Conservation (phyloP, 495 filamentous ascomycete species). For the Penicillium riverlandense region DNA sequence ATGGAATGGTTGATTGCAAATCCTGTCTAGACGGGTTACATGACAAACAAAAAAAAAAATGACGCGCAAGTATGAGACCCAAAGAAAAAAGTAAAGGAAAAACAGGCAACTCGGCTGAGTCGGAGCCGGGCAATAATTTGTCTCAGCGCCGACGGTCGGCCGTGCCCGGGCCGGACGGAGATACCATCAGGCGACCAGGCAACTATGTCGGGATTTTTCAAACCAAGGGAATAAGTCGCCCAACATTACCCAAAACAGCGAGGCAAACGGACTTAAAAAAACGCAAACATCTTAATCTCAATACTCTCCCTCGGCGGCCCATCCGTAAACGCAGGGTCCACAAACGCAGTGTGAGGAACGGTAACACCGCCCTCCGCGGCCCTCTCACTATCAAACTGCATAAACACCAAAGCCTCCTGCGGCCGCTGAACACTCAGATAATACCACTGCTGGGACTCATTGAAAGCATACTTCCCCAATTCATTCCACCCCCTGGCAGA, state of each 20-base stretch:
- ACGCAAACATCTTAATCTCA: slow-evolving; percentile 34
- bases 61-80: neutral
- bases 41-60: neutral
- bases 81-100: too few species aligned
- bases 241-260: neutral
- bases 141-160: neutral
- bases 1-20: neutral
- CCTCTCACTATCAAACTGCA: slow-evolving; percentile 22
- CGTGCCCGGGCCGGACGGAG: slow-evolving; percentile 19
- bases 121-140: neutral
- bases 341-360: slow-evolving; percentile 47
- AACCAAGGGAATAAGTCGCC: too few species aligned
- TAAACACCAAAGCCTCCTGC: slow-evolving; percentile 22
- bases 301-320: slow-evolving; percentile 46
- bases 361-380: slow-evolving; percentile 8
- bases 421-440: slow-evolving; percentile 17
- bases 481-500: slow-evolving; percentile 11
- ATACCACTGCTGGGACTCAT: slow-evolving; percentile 18
- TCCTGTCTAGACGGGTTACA: too few species aligned
- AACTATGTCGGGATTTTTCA: neutral
- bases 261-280: neutral
- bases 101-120: neutral
- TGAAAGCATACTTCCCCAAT: slow-evolving; percentile 7
- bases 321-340: slow-evolving; percentile 31
- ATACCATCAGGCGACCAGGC: slow-evolving; percentile 14